These are phyloP conservation scores for Lodderomyces jiufengensis DNA, from an alignment of 1,139 yeast genomes.

Conservation along the genomic window DNA sequence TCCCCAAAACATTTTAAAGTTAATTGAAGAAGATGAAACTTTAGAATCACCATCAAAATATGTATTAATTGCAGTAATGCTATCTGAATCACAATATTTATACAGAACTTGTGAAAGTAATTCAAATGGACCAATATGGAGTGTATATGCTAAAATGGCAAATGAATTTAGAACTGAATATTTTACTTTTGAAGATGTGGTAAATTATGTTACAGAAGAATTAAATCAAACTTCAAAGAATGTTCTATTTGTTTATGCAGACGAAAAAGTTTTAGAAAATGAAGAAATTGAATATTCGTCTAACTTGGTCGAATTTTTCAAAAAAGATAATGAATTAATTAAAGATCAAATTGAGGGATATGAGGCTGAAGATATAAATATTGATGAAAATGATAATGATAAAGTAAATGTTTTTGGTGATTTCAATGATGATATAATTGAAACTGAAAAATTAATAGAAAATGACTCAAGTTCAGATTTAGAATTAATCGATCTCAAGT, in stretches of 20 bases:
- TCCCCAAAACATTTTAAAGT: constrained; percentile 20
- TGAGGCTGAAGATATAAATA: constrained; percentile 1
- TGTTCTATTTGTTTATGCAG: constrained; percentile 21
- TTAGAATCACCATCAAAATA: constrained; percentile 20
- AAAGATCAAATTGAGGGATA: constrained; percentile 5
- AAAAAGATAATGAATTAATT: constrained; percentile 17
- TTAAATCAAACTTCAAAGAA: constrained; percentile 16
- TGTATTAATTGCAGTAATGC: constrained; percentile 25
- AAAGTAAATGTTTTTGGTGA: constrained; percentile 4
- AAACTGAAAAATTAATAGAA: background rate
- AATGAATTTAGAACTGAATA: constrained; percentile 18
- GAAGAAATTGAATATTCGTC: constrained; percentile 12
- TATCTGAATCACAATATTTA: constrained; percentile 30
- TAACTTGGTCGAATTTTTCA: constrained; percentile 17
- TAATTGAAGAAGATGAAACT: constrained; percentile 9
- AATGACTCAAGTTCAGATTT: background rate
- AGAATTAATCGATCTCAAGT: too few species aligned
- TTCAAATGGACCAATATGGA: constrained; percentile 2
- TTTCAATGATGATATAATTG: background rate
- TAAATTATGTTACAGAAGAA: constrained; percentile 15
- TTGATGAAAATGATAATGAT: constrained; percentile 1
- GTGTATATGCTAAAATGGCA: constrained; percentile 9
- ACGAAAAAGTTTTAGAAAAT: constrained; percentile 11
- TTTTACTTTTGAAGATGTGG: constrained; percentile 21
- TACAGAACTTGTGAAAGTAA: constrained; percentile 15